These are phyloP conservation scores for Scedosporium minutisporum DNA, from an alignment of 2,329 filamentous ascomycete genomes.

Conservation along the genomic window DNA sequence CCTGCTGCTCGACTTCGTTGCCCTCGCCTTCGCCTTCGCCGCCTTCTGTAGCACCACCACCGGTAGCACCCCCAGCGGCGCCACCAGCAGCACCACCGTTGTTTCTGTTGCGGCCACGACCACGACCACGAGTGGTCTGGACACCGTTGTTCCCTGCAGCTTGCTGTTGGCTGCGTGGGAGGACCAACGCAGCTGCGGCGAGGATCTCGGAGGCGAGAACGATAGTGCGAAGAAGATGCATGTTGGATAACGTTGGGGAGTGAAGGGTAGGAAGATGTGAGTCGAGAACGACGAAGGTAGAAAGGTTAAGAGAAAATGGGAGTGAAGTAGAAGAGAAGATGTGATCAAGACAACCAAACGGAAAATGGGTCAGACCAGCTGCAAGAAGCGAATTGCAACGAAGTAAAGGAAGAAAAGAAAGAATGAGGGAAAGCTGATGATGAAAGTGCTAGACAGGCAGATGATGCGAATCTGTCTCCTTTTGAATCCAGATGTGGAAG, in stretches of 20 bases:
- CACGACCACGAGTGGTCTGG: background rate
- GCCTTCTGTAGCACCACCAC: background rate
- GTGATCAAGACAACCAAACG: background rate
- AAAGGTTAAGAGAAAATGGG: background rate
- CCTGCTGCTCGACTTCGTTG: constrained; percentile 22
- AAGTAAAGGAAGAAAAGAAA: background rate
- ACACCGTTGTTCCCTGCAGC: background rate
- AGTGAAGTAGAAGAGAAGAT: background rate
- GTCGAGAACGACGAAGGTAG: background rate
- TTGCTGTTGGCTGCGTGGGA: background rate
- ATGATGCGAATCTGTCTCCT: background rate
- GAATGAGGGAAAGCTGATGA: background rate
- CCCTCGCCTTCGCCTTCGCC: constrained; percentile 9
- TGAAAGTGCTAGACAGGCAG: background rate
- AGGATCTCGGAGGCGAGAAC: background rate
- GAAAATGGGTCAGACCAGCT: constrained; percentile 1
- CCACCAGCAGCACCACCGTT: background rate
- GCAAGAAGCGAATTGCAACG: constrained; percentile 2
- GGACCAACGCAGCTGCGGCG: background rate
- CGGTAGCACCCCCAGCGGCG: background rate
- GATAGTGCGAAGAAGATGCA: background rate
- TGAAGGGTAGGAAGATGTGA: background rate
- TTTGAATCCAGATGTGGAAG: background rate
- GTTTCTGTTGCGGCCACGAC: background rate
- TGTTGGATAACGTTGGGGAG: background rate